Evolutionary conservation across 2,329 filamentous ascomycete species (phyloP).

Genomic region (Balansia obtecta): DNA sequence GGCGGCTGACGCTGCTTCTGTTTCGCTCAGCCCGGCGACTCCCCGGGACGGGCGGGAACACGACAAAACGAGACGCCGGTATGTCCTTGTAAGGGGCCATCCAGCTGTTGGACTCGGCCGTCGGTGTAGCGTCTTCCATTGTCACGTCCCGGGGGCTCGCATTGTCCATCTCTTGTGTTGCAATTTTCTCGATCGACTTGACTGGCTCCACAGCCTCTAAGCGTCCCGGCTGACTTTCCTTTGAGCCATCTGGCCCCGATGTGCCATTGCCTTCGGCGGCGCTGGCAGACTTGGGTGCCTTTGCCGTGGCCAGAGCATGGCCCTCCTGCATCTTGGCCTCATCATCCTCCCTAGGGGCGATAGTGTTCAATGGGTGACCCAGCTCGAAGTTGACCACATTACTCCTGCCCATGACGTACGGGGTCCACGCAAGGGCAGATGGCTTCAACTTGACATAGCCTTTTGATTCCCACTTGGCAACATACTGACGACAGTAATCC

Average conservation of each 20-base stretch:
- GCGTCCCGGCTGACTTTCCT: neutral
- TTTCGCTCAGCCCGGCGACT: conserved; percentile 35
- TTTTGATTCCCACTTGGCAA: conserved; percentile 80
- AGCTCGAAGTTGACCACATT: conserved; percentile 75
- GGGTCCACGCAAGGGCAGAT: conserved; percentile 80
- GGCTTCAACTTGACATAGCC: conserved; percentile 76
- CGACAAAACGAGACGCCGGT: conserved; percentile 60
- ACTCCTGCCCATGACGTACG: conserved; percentile 87
- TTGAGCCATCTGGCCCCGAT: conserved; percentile 4
- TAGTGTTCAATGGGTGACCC: conserved; percentile 67
- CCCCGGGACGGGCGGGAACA: conserved; percentile 55
- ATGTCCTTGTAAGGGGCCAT: conserved; percentile 40
- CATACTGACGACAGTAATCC: conserved; percentile 74
- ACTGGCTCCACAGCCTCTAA: conserved; percentile 14
- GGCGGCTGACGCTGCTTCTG: conserved; percentile 28
- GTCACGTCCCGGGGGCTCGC: conserved; percentile 12
- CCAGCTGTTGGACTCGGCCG: conserved; percentile 27
- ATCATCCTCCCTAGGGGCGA: conserved; percentile 75
- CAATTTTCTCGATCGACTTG: conserved; percentile 18
- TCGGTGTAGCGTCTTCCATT: conserved; percentile 14
- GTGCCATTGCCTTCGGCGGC: conserved; percentile 6
- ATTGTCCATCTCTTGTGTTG: conserved; percentile 22
- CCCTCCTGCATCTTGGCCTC: conserved; percentile 30
- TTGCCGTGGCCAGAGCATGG: neutral
- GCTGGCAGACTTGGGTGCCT: conserved; percentile 2